Evolutionary conservation across 2,329 filamentous ascomycete species (phyloP).

Genomic region (Neonectria ditissima): DNA sequence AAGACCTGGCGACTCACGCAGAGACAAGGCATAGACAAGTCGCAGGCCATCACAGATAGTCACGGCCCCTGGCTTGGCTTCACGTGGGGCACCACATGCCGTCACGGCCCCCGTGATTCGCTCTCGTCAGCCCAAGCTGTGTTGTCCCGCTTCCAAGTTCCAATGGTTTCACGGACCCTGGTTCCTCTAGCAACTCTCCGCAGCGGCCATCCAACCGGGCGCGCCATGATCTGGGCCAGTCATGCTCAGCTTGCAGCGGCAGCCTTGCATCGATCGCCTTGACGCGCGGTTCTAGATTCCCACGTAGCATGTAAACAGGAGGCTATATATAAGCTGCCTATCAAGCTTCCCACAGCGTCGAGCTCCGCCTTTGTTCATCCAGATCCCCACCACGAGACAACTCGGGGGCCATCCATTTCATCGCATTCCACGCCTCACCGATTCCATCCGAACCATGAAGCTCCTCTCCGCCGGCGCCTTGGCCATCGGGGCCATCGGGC

Average conservation of each 20-base stretch:
- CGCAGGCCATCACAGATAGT: conserved; percentile 3
- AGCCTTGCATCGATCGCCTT: conserved; percentile 25
- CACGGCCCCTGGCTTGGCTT: conserved; percentile 31
- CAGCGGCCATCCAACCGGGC: conserved; percentile 25
- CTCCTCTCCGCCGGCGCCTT: conserved; percentile 43
- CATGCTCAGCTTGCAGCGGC: neutral
- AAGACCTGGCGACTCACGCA: conserved; percentile 9
- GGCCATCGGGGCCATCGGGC: conserved; percentile 47
- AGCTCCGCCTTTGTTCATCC: conserved; percentile 7
- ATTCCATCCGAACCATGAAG: conserved; percentile 47
- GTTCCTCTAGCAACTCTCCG: conserved; percentile 33
- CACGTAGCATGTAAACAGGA: neutral
- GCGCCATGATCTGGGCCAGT: conserved; percentile 12
- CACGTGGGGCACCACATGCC: conserved; percentile 37
- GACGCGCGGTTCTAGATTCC: neutral
- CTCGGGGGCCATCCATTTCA: neutral
- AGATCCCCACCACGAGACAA: neutral
- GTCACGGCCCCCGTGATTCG: conserved; percentile 35
- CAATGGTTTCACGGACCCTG: conserved; percentile 23
- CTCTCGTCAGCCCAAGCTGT: conserved; percentile 1
- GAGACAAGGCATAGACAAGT: conserved; percentile 1
- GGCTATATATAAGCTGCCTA: conserved; percentile 19
- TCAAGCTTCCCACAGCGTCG: neutral
- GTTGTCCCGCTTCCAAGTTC: conserved; percentile 5
- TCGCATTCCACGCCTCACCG: conserved; percentile 12